These are phyloP conservation scores for Retiboletus flavoniger DNA, from an alignment of 1,284 basidiomycete species.

Conservation along the genomic window DNA sequence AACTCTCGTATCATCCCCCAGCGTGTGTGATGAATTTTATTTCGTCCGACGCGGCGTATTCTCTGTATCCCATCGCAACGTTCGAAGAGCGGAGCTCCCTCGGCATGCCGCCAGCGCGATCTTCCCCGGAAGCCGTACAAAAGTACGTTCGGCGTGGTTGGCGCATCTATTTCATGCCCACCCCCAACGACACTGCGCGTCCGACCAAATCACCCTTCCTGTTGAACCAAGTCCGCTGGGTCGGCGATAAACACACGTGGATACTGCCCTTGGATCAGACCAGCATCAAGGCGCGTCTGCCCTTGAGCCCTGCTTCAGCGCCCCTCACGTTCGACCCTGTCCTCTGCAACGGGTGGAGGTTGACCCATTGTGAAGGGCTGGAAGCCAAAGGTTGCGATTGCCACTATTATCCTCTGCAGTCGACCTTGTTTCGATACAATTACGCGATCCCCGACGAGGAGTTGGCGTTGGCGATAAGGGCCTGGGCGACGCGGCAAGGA, in stretches of 20 bases:
- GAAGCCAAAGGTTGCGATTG: background rate
- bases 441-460: conserved; percentile 18
- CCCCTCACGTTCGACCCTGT: conserved; percentile 28
- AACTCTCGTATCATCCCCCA: conserved; percentile 9
- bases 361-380: fast-evolving
- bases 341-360: conserved; percentile 29
- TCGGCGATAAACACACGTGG: conserved; percentile 33
- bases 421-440: conserved; percentile 31
- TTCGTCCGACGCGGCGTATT: conserved; percentile 34
- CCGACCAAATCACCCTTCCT: conserved; percentile 18
- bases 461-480: background rate
- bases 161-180: conserved; percentile 21
- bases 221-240: conserved; percentile 21
- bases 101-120: too few species aligned
- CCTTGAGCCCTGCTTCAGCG: conserved; percentile 12
- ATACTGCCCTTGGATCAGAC: conserved; percentile 26
- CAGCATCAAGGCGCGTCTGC: conserved; percentile 21
- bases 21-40: conserved; percentile 50
- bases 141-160: conserved; percentile 35
- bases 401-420: background rate
- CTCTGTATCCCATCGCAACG: conserved; percentile 37
- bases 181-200: background rate
- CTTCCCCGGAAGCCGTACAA: too few species aligned
- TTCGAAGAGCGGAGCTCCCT: conserved; percentile 27
- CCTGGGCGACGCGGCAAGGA: conserved; percentile 20